Evolutionary conservation across 208 protist genomes (phyloP).

Genomic region (Leishmania guyanensis): DNA sequence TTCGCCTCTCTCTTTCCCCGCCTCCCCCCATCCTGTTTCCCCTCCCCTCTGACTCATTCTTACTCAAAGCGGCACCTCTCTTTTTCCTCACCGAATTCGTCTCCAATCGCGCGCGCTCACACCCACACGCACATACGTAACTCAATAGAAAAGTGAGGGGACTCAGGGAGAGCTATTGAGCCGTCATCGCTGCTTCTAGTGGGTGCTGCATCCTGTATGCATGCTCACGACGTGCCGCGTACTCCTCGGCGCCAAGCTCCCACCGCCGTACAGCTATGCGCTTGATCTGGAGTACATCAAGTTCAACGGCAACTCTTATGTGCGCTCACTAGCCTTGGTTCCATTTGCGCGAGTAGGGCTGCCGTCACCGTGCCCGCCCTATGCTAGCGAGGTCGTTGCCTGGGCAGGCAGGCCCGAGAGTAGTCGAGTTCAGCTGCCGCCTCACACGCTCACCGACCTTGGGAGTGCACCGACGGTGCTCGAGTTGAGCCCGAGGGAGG

Average conservation of each 20-base stretch:
- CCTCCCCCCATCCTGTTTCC: background rate
- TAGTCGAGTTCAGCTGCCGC: background rate
- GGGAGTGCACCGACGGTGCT: slow-evolving; percentile 33
- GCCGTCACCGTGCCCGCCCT: background rate
- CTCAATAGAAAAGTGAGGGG: background rate
- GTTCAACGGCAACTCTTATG: slow-evolving; percentile 39
- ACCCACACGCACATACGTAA: background rate
- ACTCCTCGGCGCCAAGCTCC: background rate
- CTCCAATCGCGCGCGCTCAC: background rate
- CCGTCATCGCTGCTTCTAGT: background rate
- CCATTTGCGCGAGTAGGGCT: slow-evolving; percentile 38
- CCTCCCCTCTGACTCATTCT: background rate
- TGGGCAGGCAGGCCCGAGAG: background rate
- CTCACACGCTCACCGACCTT: slow-evolving; percentile 15
- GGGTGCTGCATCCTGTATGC: background rate
- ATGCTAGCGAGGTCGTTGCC: background rate
- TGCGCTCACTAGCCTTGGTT: slow-evolving; percentile 64
- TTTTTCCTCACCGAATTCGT: background rate
- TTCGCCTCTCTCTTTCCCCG: background rate
- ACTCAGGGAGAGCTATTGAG: background rate
- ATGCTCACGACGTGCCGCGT: slow-evolving; percentile 9
- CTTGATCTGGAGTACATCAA: slow-evolving; percentile 82
- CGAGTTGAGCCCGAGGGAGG: slow-evolving; percentile 35
- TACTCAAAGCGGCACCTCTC: background rate
- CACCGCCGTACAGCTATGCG: slow-evolving; percentile 30